Evolutionary conservation across 257 asterid species (phyloP).

Genomic region (Nyctanthes arbortristis): DNA sequence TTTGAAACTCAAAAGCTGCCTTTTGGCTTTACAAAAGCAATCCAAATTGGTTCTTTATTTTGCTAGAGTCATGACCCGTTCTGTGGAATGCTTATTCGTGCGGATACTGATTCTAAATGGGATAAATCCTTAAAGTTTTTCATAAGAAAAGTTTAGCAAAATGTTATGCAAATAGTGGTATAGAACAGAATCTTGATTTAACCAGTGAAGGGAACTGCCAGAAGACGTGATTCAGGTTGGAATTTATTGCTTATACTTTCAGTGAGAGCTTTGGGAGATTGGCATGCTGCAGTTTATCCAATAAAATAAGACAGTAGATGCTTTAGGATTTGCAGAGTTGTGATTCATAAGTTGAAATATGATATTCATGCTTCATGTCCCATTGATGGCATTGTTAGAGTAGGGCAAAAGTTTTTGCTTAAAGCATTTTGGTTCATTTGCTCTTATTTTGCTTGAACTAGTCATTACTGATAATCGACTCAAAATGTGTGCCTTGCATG

Average conservation of each 20-base stretch:
- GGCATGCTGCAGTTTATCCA: background rate
- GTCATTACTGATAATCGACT: background rate
- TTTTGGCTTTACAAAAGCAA: too few relatives aligned
- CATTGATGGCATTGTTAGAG: background rate
- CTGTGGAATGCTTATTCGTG: background rate
- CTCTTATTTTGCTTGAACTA: background rate
- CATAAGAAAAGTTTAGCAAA: background rate
- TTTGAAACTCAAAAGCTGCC: too few relatives aligned
- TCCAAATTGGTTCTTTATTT: too few relatives aligned
- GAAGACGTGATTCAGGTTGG: background rate
- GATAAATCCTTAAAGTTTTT: background rate
- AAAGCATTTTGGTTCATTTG: background rate
- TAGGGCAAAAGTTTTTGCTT: background rate
- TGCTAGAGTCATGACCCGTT: background rate
- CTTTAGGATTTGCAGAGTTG: background rate
- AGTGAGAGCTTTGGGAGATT: background rate
- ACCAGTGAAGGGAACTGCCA: background rate
- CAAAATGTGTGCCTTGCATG: background rate
- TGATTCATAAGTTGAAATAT: background rate
- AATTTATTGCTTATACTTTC: background rate
- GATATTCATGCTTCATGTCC: background rate
- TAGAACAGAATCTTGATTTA: background rate
- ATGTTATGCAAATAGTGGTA: background rate
- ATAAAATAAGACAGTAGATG: background rate
- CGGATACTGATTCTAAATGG: background rate